Evolutionary conservation across 768 basidiomycete species (phyloP).

Genomic region (Hericium rajendrae): DNA sequence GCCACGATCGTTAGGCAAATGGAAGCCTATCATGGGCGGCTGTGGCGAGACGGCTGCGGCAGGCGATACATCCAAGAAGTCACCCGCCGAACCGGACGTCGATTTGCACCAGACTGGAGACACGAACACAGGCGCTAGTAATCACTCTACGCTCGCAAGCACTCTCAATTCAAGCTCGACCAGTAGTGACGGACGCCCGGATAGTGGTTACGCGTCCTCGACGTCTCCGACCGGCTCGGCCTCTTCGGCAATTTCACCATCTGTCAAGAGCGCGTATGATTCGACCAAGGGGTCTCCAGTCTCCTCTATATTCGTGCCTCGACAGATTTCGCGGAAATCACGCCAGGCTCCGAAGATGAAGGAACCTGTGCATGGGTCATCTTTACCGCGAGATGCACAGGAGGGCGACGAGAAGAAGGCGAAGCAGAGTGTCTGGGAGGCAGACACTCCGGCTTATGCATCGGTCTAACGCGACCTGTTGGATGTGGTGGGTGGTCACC

Average conservation of each 20-base stretch:
- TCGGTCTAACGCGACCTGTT: no score
- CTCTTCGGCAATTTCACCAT: not conserved
- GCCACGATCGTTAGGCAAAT: not conserved
- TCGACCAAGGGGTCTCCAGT: not conserved
- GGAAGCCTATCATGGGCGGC: not conserved
- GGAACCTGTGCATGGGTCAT: no score
- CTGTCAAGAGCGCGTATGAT: not conserved
- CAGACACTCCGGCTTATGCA: no score
- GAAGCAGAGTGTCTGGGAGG: no score
- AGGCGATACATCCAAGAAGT: not conserved
- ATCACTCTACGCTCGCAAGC: not conserved
- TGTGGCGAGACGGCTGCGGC: no score
- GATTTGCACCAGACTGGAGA: not conserved
- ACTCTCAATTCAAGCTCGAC: not conserved
- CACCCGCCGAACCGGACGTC: not conserved
- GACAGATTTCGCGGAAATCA: not conserved
- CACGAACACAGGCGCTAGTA: not conserved
- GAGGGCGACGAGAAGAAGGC: no score
- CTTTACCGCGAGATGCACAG: no score
- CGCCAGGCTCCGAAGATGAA: no score
- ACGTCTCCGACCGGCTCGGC: not conserved
- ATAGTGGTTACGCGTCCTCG: not conserved
- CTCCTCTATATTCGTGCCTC: not conserved
- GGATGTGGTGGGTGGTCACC: no score
- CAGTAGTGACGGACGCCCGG: not conserved